Base-by-base conservation (phyloP, 345 rosid species). In the Lumnitzera littorea region DNA sequence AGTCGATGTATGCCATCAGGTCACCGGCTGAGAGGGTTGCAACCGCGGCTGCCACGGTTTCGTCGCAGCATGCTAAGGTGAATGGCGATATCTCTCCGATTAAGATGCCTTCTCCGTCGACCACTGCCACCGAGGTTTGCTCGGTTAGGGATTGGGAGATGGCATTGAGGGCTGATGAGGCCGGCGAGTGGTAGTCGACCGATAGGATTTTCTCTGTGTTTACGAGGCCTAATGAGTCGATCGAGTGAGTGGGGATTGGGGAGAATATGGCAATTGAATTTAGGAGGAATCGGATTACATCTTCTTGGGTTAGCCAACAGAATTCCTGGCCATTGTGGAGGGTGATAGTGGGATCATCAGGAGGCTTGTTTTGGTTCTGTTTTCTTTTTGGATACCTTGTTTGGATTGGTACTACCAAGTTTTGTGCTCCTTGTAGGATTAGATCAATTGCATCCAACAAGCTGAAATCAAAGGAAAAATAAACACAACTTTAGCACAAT, bases 281-380 rank as follows among this genome's bases (percentile, higher is more conserved):
- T 24, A 92, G 82, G 56, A 89, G 81, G 84, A 82, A 87, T 15
- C 88, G 76, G 66, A 92, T 66, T 57, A 91, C 76, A 68, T 91
- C 98, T 74, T 91, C 98, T 60, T 87, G 92, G 7, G 95, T 82
- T 23, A 91, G 51, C 98, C 98, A 91, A 76, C 98, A 89, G 78
- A 83, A 91, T 54, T 88, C 82, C 2, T 60, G 73, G 65, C 91
- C 95, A 53, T 77, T 56, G 70, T 84, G 91, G 52, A 61, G 62
- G 23, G 58, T 56, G 53, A 51, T 58, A 47, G 46, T 27, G 55
- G 27, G 72, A 29, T 48, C 81, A 36, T 15, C 46, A 50, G 55
- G 77, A 15, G 20, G 64, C 50, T 17, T 41, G 61, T 46, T 76
- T 29, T 65, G 75, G 11, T 72, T 77, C 58, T 75, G 87, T 49